Evolutionary conservation across 495 filamentous ascomycete genomes (phyloP).

Genomic region (Penicillium arizonense): DNA sequence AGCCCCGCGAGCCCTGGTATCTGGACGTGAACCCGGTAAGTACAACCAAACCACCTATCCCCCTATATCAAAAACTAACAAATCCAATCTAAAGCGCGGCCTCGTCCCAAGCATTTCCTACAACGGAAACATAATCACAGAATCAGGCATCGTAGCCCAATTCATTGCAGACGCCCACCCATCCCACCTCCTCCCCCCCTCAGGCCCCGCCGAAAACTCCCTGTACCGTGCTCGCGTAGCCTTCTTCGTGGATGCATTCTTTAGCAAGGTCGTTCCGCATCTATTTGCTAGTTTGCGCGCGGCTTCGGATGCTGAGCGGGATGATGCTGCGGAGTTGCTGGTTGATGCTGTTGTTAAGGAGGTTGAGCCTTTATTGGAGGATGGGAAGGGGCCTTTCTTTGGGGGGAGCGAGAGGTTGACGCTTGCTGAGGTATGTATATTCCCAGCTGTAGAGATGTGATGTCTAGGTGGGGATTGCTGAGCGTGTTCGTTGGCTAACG

Average conservation of each 20-base stretch:
- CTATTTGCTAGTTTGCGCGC: conserved; percentile 44
- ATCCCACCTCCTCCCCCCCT: conserved; percentile 45
- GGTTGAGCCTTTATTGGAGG: conserved; percentile 64
- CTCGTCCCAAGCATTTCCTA: conserved; percentile 73
- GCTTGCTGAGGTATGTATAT: conserved; percentile 65
- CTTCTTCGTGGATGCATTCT: conserved; percentile 78
- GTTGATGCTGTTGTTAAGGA: conserved; percentile 64
- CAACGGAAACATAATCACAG: conserved; percentile 70
- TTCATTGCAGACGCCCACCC: conserved; percentile 66
- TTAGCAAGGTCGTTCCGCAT: conserved; percentile 55
- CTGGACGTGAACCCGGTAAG: conserved; percentile 75
- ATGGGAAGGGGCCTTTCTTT: conserved; percentile 71
- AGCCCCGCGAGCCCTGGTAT: conserved; percentile 79
- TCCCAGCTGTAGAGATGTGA: no score
- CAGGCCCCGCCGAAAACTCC: conserved; percentile 34
- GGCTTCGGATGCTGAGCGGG: conserved; percentile 34
- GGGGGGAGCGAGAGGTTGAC: conserved; percentile 74
- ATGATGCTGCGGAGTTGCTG: conserved; percentile 29
- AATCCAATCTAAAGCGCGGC: conserved; percentile 47
- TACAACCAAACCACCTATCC: background rate
- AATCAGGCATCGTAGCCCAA: conserved; percentile 70
- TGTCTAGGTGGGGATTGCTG: background rate
- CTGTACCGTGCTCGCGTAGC: conserved; percentile 64
- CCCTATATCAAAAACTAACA: background rate
- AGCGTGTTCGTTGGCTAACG: background rate